Percentiles rank a stretch among this genome's conserved stretches.
These are phyloP conservation scores for Penicillium sp. DNA, from an alignment of 2,329 filamentous ascomycete species.

Conservation along the genomic window DNA sequence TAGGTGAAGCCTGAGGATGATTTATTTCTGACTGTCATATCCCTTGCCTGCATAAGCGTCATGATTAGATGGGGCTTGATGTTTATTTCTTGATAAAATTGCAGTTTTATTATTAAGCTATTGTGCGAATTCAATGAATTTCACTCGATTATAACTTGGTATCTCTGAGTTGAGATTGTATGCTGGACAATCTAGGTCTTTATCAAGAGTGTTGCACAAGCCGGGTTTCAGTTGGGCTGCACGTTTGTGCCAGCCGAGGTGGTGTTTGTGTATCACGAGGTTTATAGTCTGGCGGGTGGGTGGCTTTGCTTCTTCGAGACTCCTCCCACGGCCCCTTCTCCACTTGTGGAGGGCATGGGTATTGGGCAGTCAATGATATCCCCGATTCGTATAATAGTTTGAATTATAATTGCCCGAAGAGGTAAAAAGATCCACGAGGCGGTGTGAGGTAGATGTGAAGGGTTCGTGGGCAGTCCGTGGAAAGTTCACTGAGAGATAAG, in stretches of 20 bases:
- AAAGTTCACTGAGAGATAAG: not conserved
- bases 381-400: not conserved
- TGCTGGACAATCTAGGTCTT: too few species aligned
- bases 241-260: too few species aligned
- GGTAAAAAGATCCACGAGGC: not conserved
- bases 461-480: not conserved
- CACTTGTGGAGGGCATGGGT: not conserved
- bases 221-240: too few species aligned
- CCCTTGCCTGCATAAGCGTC: not conserved
- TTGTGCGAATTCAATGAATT: too few species aligned
- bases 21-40: too few species aligned
- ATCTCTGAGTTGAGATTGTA: too few species aligned
- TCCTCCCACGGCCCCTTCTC: not conserved
- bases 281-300: not conserved
- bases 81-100: not conserved
- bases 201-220: too few species aligned
- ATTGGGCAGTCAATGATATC: not conserved
- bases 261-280: not conserved
- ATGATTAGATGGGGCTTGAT: too few species aligned
- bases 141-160: too few species aligned
- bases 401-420: not conserved
- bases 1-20: slow-evolving; percentile 14
- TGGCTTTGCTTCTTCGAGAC: not conserved
- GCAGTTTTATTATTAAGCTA: too few species aligned
- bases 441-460: not conserved